These are phyloP conservation scores for Apiotrichum gracile DNA, from an alignment of 1,284 basidiomycete species.

Conservation along the genomic window DNA sequence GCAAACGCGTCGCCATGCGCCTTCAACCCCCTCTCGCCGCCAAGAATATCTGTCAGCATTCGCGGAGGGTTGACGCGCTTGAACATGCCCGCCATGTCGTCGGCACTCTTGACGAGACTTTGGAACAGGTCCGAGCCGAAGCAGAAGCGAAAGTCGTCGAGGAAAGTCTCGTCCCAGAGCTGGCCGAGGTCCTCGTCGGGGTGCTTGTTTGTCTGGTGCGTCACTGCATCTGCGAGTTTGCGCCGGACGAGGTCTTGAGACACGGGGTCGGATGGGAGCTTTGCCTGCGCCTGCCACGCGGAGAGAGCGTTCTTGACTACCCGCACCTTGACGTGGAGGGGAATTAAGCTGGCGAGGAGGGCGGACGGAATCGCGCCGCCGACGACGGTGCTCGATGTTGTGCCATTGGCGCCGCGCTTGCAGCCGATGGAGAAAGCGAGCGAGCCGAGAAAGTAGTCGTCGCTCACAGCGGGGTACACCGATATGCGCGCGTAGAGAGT, in stretches of 20 bases:
- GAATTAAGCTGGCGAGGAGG: not conserved
- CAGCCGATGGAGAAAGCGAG: constrained; percentile 1
- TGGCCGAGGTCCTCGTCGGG: not conserved
- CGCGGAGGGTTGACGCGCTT: not conserved
- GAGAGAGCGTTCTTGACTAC: not conserved
- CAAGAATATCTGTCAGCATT: not conserved
- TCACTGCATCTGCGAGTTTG: not conserved
- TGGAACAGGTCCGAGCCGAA: not conserved
- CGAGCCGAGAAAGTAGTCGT: not conserved
- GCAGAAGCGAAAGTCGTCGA: not conserved
- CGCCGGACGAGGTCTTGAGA: not conserved
- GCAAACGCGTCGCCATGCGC: not conserved
- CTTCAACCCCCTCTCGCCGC: not conserved
- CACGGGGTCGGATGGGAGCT: not conserved
- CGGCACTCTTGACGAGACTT: not conserved
- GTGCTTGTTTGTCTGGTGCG: not conserved
- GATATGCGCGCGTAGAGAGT: not conserved
- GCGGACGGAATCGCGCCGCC: not conserved
- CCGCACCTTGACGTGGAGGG: not conserved
- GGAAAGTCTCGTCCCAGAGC: not conserved
- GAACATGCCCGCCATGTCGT: not conserved
- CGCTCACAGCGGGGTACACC: not conserved
- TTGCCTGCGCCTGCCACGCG: not conserved
- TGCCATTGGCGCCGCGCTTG: not conserved
- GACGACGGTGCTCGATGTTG: not conserved